Evolutionary conservation across 805 yeast genomes (phyloP).

Genomic region (Ogataea chonburiensis): DNA sequence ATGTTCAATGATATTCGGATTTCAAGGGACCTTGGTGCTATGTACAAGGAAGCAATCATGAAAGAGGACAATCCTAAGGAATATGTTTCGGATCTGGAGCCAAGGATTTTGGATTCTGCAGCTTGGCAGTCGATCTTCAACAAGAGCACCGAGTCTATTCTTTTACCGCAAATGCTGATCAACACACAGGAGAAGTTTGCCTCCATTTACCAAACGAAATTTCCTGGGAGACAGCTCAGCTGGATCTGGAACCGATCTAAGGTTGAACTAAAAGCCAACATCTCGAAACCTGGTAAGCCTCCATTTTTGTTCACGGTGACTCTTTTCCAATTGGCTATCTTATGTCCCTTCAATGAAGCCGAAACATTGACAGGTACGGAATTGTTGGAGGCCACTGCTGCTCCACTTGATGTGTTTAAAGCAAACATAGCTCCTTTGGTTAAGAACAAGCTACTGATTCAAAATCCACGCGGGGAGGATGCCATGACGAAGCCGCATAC

Average conservation of each 20-base stretch:
- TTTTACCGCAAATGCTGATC: slow-evolving; percentile 66
- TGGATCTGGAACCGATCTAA: slow-evolving; percentile 97
- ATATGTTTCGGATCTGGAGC: slow-evolving; percentile 32
- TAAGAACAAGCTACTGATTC: slow-evolving; percentile 71
- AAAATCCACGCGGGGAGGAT: slow-evolving; percentile 62
- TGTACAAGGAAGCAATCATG: slow-evolving; percentile 28
- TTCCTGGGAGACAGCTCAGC: slow-evolving; percentile 82
- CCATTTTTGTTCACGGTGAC: slow-evolving; percentile 82
- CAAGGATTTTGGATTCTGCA: slow-evolving; percentile 33
- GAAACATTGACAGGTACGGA: slow-evolving; percentile 58
- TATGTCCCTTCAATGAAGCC: slow-evolving; percentile 78
- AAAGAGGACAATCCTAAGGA: slow-evolving; percentile 20
- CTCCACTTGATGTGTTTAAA: slow-evolving; percentile 62
- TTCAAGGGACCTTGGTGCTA: slow-evolving; percentile 68
- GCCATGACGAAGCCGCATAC: slow-evolving; percentile 52
- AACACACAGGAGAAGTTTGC: slow-evolving; percentile 66
- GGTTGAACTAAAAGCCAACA: slow-evolving; percentile 86
- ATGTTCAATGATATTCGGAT: slow-evolving; percentile 95
- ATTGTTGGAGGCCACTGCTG: slow-evolving; percentile 64
- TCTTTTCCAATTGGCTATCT: slow-evolving; percentile 80
- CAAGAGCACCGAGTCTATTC: slow-evolving; percentile 42
- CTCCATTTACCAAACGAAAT: slow-evolving; percentile 67
- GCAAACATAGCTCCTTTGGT: slow-evolving; percentile 79
- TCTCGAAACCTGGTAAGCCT: slow-evolving; percentile 76
- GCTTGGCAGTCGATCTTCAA: slow-evolving; percentile 35